Evolutionary conservation across 176 grass and related monocot species (phyloP).

Genomic region (Saccharum spontaneum): DNA sequence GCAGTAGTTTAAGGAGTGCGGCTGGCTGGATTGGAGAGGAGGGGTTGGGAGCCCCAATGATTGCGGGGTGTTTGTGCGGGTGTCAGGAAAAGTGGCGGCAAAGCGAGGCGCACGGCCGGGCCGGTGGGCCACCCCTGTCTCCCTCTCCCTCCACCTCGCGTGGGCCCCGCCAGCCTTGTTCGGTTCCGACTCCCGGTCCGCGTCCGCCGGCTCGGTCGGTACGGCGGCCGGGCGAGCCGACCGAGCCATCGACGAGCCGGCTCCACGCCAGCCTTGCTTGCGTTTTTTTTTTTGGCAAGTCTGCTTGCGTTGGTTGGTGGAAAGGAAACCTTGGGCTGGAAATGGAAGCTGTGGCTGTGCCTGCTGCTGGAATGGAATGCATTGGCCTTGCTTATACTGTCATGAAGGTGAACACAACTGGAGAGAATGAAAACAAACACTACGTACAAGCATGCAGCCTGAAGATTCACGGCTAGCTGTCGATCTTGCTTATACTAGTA

Average conservation of each 20-base stretch:
- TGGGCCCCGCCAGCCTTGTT: slow-evolving; percentile 28
- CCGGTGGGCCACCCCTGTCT: slow-evolving; percentile 46
- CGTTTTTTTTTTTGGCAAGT: too few species aligned
- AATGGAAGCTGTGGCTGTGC: background rate
- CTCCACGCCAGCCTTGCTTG: background rate
- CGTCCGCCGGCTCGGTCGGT: background rate
- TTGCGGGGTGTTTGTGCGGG: slow-evolving; percentile 41
- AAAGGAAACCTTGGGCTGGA: too few species aligned
- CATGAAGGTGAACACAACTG: background rate
- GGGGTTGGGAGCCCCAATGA: slow-evolving; percentile 28
- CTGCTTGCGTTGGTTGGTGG: background rate
- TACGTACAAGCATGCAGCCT: background rate
- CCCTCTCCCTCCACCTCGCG: background rate
- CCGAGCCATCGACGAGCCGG: background rate
- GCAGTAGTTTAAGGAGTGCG: slow-evolving; percentile 10
- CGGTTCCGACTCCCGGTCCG: background rate
- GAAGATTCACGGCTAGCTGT: background rate
- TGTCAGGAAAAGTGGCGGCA: slow-evolving; percentile 53
- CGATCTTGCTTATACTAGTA: background rate
- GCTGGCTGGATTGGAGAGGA: background rate
- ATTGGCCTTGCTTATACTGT: background rate
- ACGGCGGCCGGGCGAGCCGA: background rate
- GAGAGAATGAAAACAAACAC: background rate
- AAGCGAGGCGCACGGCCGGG: slow-evolving; percentile 55
- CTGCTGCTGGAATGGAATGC: background rate